Evolutionary conservation across 2,329 filamentous ascomycete species (phyloP).

Genomic region (Talaromyces funiculosus): DNA sequence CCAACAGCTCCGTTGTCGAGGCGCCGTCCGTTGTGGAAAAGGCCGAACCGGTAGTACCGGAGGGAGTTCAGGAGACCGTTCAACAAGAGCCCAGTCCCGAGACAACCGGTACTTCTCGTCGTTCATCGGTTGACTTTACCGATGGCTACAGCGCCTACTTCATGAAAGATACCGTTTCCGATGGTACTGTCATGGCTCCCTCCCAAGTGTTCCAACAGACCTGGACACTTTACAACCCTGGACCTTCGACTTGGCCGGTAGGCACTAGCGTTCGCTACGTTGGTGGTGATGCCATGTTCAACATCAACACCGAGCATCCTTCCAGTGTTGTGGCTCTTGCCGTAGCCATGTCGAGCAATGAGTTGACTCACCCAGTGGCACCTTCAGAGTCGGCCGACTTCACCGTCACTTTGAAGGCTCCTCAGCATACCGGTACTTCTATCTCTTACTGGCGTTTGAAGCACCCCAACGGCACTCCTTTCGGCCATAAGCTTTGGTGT

Average conservation of each 20-base stretch:
- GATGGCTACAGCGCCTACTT: constrained; percentile 42
- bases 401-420: constrained; percentile 77
- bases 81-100: constrained; percentile 26
- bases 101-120: not conserved
- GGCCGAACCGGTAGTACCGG: constrained; percentile 16
- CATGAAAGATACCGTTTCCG: constrained; percentile 68
- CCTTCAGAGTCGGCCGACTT: constrained; percentile 74
- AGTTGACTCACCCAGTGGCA: constrained; percentile 61
- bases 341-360: constrained; percentile 75
- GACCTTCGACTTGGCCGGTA: constrained; percentile 72
- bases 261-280: constrained; percentile 88
- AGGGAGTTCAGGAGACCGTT: not conserved
- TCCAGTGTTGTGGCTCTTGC: constrained; percentile 71
- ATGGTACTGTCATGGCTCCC: constrained; percentile 67
- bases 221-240: constrained; percentile 85
- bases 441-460: constrained; percentile 98
- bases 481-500: constrained; percentile 93
- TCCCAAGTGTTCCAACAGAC: constrained; percentile 78
- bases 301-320: constrained; percentile 72
- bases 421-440: constrained; percentile 66
- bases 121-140: not conserved
- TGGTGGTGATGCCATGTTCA: constrained; percentile 94
- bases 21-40: constrained; percentile 6
- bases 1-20: constrained; percentile 18
- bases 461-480: constrained; percentile 69